Evolutionary conservation across 352 stramenopile species (phyloP).

Genomic region (Thalassiosira livingstoniorum): DNA sequence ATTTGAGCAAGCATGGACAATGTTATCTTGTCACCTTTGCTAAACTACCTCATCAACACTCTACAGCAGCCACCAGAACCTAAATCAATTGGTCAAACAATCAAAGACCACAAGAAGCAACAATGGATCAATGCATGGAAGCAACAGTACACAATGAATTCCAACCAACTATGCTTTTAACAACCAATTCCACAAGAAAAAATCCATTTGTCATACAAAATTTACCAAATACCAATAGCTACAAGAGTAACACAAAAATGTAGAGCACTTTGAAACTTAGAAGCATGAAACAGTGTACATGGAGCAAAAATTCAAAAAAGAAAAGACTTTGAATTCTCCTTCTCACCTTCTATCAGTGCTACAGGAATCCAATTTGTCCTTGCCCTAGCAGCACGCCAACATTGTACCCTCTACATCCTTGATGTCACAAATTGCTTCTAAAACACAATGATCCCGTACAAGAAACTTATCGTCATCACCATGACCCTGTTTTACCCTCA

Average conservation of each 20-base stretch:
- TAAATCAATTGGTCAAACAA: too few species aligned
- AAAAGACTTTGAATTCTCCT: constrained; percentile 27
- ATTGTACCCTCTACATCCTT: not conserved
- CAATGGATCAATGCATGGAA: too few species aligned
- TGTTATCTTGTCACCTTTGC: too few species aligned
- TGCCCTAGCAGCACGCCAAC: not conserved
- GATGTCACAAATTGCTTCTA: constrained; percentile 27
- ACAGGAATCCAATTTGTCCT: not conserved
- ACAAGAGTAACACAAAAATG: constrained; percentile 16
- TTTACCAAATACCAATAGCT: constrained; percentile 11
- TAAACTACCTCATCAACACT: too few species aligned
- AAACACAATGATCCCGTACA: constrained; percentile 11
- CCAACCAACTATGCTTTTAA: too few species aligned
- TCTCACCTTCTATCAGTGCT: constrained; percentile 16
- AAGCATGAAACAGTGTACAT: constrained; percentile 19
- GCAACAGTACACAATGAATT: too few species aligned
- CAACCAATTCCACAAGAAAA: too few species aligned
- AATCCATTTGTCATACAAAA: too few species aligned
- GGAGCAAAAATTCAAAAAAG: constrained; percentile 21
- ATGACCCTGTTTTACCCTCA: not conserved
- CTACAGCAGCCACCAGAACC: too few species aligned
- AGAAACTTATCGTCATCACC: constrained; percentile 6
- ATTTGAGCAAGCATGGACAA: too few species aligned
- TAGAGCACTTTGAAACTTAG: constrained; percentile 15
- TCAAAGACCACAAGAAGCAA: too few species aligned